A percentile compares a stretch with the other conserved stretches of the same genome.
These are phyloP conservation scores for Corchorus olitorius DNA, from an alignment of 345 rosid species.

Conservation along the genomic window DNA sequence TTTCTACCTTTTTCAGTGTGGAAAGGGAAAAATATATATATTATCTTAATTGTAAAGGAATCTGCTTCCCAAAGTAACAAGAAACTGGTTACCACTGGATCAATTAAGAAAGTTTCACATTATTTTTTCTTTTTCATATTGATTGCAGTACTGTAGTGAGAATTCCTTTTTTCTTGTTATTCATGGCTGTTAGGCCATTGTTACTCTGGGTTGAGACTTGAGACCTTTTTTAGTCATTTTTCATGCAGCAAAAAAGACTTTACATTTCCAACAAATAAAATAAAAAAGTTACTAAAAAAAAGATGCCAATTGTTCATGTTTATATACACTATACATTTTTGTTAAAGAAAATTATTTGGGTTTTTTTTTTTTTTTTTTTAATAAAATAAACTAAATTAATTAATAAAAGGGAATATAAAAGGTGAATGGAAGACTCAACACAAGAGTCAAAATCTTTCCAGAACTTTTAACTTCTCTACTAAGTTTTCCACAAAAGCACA, in stretches of 20 bases:
- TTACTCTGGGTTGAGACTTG: background rate
- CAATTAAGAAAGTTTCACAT: background rate
- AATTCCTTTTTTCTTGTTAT: background rate
- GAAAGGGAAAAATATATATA: background rate
- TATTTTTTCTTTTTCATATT: background rate
- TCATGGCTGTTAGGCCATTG: no score
- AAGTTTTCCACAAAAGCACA: conserved; percentile 2
- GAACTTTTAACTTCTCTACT: background rate
- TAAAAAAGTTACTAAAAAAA: background rate
- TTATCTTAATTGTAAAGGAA: background rate
- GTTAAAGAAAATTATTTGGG: background rate
- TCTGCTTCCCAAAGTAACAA: background rate
- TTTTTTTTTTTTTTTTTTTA: no score
- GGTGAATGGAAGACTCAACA: background rate
- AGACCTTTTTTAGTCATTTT: background rate
- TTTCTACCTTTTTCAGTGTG: background rate
- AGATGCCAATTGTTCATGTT: background rate
- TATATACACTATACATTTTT: background rate
- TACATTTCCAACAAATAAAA: background rate
- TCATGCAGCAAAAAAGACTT: background rate
- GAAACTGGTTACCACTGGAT: background rate
- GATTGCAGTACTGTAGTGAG: background rate
- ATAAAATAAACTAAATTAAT: no score
- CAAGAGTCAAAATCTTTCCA: background rate
- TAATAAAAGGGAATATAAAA: background rate